These are phyloP conservation scores for Nicotiana otophora DNA, from an alignment of 257 asterid species.

Conservation along the genomic window DNA sequence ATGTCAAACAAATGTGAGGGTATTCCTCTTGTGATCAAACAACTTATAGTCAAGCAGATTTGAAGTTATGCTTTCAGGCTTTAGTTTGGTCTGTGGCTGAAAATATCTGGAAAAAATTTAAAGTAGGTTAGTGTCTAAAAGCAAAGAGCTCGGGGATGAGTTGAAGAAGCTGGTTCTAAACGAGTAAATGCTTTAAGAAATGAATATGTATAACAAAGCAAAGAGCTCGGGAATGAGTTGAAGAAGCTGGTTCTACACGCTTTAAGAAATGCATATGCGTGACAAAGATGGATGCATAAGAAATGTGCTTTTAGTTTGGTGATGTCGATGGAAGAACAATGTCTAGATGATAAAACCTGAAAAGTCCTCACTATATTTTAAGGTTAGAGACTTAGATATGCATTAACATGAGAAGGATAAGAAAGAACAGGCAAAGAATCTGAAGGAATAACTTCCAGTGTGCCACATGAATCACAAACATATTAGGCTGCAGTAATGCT, in stretches of 20 bases:
- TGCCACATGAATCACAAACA: background rate
- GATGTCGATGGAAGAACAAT: background rate
- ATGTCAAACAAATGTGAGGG: no score
- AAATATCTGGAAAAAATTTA: no score
- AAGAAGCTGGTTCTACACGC: background rate
- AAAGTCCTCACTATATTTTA: background rate
- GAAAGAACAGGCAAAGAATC: background rate
- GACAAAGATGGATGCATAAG: background rate
- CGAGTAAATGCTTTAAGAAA: no score
- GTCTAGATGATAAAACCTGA: background rate
- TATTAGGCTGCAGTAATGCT: background rate
- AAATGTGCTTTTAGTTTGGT: background rate
- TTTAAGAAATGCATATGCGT: background rate
- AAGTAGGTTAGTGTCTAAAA: no score
- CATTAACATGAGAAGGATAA: background rate
- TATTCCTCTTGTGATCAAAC: no score
- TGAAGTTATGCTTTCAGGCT: no score
- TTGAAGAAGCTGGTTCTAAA: no score
- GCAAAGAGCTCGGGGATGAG: no score
- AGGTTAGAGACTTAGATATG: background rate
- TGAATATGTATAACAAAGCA: no score
- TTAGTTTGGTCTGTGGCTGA: no score
- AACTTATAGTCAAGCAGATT: no score
- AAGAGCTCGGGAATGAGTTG: no score
- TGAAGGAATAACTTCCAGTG: background rate